Base-by-base conservation (phyloP, 1,284 basidiomycete genomes). In the Hortiboletus rubellus region DNA sequence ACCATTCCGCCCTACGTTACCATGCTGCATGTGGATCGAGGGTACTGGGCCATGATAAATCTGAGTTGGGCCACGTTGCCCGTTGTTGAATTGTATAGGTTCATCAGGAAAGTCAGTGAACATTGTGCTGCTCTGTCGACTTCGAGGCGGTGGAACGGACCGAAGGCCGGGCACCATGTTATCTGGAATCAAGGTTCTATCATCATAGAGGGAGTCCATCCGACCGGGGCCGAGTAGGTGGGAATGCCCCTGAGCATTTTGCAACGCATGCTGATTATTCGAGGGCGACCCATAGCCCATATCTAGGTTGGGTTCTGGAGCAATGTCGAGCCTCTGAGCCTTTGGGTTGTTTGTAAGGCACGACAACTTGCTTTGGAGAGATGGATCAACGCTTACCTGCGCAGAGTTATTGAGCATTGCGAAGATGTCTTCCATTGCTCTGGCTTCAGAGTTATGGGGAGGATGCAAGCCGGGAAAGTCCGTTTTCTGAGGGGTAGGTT, bases 101-200 rank as follows among this genome's bases (percentile, higher is more conserved):
- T 91, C 89, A 44, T 90, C 87, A 27, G 83, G 63, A 24, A 79
- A 75, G 41, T 89, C 87, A 43, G 79, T 72, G 66, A 83, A 89
- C 58, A 86, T 76, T 6, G 76, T 72, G 11, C 73, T 75, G 56
- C 77, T 78, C 54, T 90, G 87, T 45, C 87, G 78, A 64, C 74
- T 79, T 54, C 88, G 81, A 55, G 83, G 80, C 46, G 82, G 82
- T 46, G 81, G 82, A 22, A 78, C 79, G 40, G 86, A 81, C 44
- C 89, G 84, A 36, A 92, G 78, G 17, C 91, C 90, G 42, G 90
- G 91, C 11, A 92, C 90, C 80, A 92, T 83, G 36, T 87, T 88
- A 72, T 92, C 89, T 10, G 91, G 88, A 33, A 90, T 82, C 64
- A 92, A 92, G 62, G 80, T 84, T 55, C 89, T 80, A 63, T 91